Percentiles rank a stretch among this genome's conserved stretches.
Conservation (phyloP, 352 stramenopile species). For the Globisporangium viniferum region DNA sequence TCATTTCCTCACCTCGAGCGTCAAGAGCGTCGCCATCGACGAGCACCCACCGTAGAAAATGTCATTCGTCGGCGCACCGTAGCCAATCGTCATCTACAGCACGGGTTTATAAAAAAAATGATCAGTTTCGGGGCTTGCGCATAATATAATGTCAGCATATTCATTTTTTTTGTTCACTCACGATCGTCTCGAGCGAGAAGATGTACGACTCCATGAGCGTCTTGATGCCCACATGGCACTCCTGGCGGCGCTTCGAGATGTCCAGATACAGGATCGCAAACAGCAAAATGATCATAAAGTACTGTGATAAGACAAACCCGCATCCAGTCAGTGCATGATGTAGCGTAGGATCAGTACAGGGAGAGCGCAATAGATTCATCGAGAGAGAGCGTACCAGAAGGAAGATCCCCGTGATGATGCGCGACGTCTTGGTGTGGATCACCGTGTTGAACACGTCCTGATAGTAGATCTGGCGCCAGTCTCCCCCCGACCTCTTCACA, state of each 20-base stretch:
- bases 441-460: conserved; percentile 86
- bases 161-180: conserved; percentile 23
- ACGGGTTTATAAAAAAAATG: not conserved
- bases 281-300: conserved; percentile 77
- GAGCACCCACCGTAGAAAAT: conserved; percentile 86
- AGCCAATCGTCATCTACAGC: conserved; percentile 84
- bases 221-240: conserved; percentile 71
- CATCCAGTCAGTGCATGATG: not conserved
- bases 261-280: conserved; percentile 76
- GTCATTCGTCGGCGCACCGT: conserved; percentile 81
- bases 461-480: conserved; percentile 84
- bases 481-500: conserved; percentile 57
- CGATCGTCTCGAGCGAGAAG: conserved; percentile 87
- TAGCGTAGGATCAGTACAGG: not conserved
- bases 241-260: conserved; percentile 51
- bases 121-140: not conserved
- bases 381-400: conserved; percentile 34
- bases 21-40: conserved; percentile 76
- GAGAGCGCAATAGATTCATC: no score
- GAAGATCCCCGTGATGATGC: conserved; percentile 80
- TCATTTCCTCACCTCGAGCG: conserved; percentile 49
- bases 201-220: conserved; percentile 83
- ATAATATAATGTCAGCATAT: not conserved
- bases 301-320: conserved; percentile 33
- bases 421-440: conserved; percentile 82